Evolutionary conservation across 345 rosid species (phyloP), one percentile per base, ranked within the genome.

Genomic region (Salix exigua): DNA sequence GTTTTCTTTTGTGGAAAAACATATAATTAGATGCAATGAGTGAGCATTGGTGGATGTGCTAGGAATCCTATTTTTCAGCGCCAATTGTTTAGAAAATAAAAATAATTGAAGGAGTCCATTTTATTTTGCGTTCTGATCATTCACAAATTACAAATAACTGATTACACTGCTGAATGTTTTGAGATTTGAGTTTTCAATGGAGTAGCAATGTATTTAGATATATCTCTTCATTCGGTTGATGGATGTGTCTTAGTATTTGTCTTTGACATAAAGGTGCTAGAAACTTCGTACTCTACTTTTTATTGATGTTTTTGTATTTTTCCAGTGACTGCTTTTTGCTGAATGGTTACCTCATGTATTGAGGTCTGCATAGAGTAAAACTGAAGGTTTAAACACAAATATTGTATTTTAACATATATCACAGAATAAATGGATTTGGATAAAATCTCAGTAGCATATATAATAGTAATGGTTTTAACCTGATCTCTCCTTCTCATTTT

Each of bases 401-500:
- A n/a, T 4, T 55, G 25, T n/a, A 44, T 44, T 44, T 44, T 13
- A n/a, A 9, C 25, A 58, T 4, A 3, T 58, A 26, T 13, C 28
- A 58, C 23, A 9, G 1, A 11, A 25, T 58, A 58, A 58, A 58
- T 58, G 62, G 23, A n/a, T 23, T 58, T 58, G 62, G 62, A 58
- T 58, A 25, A 58, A n/a, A 58, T 11, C 23, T 26, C 62, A 58
- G 14, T n/a, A n/a, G 4, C 62, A n/a, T 58, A 10, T n/a, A 58
- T 58, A 25, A n/a, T n/a, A 58, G n/a, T 58, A 76, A 42, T 73
- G 9, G 48, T 18, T 51, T 19, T 19, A 2, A 71, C 38, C 68
- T 25, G 66, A 17, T 25, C 63, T 48, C 64, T 58, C 37, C 66
- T 40, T 23, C 53, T 77, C 33, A 46, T 76, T 73, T 12, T 79